These are phyloP conservation scores for Kodamaea restingae DNA, from an alignment of 805 yeast genomes.

Conservation along the genomic window DNA sequence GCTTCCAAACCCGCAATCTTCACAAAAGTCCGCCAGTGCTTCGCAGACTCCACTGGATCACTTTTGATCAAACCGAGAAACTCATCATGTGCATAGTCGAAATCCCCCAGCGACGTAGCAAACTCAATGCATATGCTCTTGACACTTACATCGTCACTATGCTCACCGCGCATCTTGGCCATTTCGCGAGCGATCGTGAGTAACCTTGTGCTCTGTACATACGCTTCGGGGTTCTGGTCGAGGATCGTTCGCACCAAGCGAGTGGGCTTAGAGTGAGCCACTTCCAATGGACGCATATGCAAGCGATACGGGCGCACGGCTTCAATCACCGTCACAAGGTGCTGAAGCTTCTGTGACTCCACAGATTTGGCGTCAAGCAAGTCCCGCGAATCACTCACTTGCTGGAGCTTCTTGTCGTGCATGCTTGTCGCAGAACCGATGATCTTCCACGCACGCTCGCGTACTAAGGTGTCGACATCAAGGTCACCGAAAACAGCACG, in stretches of 20 bases:
- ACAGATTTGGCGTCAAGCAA: constrained; percentile 18
- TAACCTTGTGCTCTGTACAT: constrained; percentile 41
- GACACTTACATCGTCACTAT: constrained; percentile 18
- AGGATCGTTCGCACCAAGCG: constrained; percentile 40
- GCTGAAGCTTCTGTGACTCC: constrained; percentile 22
- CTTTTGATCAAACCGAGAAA: constrained; percentile 35
- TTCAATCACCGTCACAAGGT: constrained; percentile 33
- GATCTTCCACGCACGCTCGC: constrained; percentile 18
- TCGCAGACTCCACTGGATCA: constrained; percentile 16
- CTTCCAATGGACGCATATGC: constrained; percentile 10
- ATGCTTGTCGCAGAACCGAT: constrained; percentile 19
- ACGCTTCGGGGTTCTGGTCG: constrained; percentile 53
- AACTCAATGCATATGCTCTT: constrained; percentile 59
- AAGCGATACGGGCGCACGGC: constrained; percentile 35
- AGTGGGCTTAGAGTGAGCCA: constrained; percentile 19
- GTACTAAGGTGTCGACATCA: constrained; percentile 14
- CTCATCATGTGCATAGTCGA: constrained; percentile 50
- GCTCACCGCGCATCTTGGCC: constrained; percentile 7
- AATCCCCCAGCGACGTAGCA: constrained; percentile 60
- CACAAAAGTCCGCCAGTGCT: constrained; percentile 47
- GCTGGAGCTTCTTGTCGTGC: constrained; percentile 28
- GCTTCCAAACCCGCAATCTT: constrained; percentile 24
- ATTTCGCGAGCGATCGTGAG: constrained; percentile 39
- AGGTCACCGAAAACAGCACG: background rate
- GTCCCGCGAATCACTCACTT: constrained; percentile 23